Evolutionary conservation across 1,284 basidiomycete genomes (phyloP), one percentile per base, ranked within the genome.

Genomic region (Ceratobasidium sp.): DNA sequence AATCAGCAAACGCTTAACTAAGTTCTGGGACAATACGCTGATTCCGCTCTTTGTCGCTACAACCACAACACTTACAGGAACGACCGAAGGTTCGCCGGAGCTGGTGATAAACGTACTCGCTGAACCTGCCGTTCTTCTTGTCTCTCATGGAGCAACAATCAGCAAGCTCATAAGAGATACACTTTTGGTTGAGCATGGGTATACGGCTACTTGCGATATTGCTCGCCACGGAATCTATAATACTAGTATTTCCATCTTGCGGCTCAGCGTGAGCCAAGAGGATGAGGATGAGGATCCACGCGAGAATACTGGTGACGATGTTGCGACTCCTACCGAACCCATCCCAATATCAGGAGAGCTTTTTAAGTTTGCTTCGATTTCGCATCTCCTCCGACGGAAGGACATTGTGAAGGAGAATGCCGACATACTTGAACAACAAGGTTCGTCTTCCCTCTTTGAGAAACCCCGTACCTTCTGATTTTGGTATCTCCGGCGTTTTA

Each of bases 71-170:
- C 12, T 53, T 33, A 64, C 58, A n/a, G n/a, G 18, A 23, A 2
- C 61, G 10, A 40, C 39, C n/a, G 69, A 71, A 10, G 49, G 56
- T 26, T 20, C 44, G 23, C 40, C 66, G 40, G 28, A 51, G 6
- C 69, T 40, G 23, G 56, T 46, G 23, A 5, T 60, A 56, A 20
- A 26, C n/a, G 18, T 40, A 33, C 64, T 13, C n/a, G 28, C 28
- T 1, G 58, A 72, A 26, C 67, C 66, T n/a, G 71, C 70, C 26
- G 28, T 79, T 40, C 79, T 79, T 33, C 42, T 77, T 13, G 72
- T 79, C 5, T 71, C 76, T 10, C 79, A 79, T 42, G 79, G 79
- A 26, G 68, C 76, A 26, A 77, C 69, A 23, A 64, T 79, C 18
- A 71, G 69, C 33, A 73, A 77, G 26, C 70, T 79, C 10, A 68